These are phyloP conservation scores for Populus alba DNA, from an alignment of 345 rosid genomes.

Conservation along the genomic window DNA sequence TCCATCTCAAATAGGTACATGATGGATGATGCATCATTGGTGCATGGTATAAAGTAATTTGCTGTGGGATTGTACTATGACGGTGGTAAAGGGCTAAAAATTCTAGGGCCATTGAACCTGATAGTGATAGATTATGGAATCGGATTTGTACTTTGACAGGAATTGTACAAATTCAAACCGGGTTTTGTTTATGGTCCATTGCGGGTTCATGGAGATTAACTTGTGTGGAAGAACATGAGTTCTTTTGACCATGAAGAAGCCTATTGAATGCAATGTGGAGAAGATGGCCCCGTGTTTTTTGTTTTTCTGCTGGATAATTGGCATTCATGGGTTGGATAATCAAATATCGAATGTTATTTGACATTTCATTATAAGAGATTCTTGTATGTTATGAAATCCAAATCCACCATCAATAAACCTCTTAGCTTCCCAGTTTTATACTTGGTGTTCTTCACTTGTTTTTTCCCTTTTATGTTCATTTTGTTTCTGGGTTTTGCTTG, in stretches of 20 bases:
- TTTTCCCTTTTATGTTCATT: neutral
- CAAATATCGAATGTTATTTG: neutral
- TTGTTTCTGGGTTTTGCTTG: neutral
- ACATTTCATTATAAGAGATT: neutral
- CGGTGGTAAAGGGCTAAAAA: neutral
- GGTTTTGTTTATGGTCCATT: neutral
- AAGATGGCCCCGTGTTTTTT: neutral
- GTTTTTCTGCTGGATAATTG: neutral
- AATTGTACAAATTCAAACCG: neutral
- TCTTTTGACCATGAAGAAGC: neutral
- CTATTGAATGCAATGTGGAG: neutral
- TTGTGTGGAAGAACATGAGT: neutral
- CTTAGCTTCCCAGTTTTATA: neutral
- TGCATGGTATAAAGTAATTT: neutral
- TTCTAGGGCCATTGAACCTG: neutral
- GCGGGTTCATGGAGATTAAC: neutral
- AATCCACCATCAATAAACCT: neutral
- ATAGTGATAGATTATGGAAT: neutral
- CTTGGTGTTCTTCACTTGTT: neutral
- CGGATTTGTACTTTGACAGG: neutral
- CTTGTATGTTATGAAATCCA: neutral
- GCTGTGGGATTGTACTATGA: neutral
- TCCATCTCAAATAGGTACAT: conserved; percentile 35
- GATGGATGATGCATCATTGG: neutral
- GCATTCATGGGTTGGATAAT: neutral